A percentile compares a stretch with the other conserved stretches of the same genome.
These are phyloP conservation scores for Annulohypoxylon nitens DNA, from an alignment of 495 filamentous ascomycete genomes.

Conservation along the genomic window DNA sequence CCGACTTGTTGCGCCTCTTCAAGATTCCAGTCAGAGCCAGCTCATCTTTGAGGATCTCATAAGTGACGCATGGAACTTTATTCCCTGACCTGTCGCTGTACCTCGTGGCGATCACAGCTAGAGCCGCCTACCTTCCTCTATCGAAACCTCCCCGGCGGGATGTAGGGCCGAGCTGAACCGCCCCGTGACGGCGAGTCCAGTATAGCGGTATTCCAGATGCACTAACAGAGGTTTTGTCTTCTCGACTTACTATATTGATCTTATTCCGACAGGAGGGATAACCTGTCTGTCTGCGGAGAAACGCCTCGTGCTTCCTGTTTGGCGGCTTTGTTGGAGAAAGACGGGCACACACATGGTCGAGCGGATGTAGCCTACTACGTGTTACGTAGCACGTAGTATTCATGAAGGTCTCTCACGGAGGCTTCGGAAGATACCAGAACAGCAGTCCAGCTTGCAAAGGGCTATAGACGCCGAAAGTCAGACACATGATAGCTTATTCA, in stretches of 20 bases:
- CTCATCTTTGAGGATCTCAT: background rate
- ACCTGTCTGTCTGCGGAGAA: background rate
- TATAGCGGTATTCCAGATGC: background rate
- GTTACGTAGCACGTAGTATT: conserved; percentile 15
- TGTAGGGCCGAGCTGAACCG: conserved; percentile 8
- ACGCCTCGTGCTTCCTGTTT: conserved; percentile 2
- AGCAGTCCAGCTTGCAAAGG: conserved; percentile 3
- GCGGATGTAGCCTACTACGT: conserved; percentile 32
- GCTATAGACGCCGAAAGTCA: conserved; percentile 8
- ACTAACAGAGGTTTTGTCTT: background rate
- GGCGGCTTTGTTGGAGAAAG: background rate
- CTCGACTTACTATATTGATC: conserved; percentile 20
- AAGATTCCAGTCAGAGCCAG: background rate
- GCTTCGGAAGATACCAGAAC: conserved; percentile 19
- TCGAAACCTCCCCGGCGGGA: conserved; percentile 8
- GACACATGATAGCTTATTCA: background rate
- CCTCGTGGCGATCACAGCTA: background rate
- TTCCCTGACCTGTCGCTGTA: conserved; percentile 8
- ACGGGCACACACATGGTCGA: background rate
- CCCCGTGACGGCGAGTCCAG: conserved; percentile 1
- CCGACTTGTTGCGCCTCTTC: conserved; percentile 7
- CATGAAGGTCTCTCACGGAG: background rate
- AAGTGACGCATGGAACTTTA: background rate
- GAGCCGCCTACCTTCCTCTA: conserved; percentile 9
- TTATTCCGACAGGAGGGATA: background rate